Evolutionary conservation across 176 grass and related monocot genomes (phyloP).

Genomic region (Ananas comosus): DNA sequence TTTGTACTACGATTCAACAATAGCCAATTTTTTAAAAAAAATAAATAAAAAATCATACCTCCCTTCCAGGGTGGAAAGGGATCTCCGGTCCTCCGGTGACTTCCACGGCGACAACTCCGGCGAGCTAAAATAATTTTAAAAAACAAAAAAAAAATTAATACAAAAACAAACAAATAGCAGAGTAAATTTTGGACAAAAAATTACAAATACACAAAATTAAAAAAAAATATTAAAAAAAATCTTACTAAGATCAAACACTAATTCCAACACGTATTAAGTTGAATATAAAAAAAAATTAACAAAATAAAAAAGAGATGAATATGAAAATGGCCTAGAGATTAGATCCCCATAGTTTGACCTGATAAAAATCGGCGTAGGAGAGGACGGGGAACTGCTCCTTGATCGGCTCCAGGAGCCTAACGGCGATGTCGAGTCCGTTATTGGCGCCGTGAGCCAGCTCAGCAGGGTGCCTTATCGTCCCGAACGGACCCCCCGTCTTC

Average conservation of each 20-base stretch:
- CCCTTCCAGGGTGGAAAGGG: conserved; percentile 80
- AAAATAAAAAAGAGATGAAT: too few relatives aligned
- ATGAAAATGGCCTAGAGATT: too few relatives aligned
- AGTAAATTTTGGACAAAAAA: background rate
- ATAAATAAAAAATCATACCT: conserved; percentile 27
- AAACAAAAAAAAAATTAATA: background rate
- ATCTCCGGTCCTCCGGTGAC: conserved; percentile 79
- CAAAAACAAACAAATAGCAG: background rate
- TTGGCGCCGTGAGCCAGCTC: conserved; percentile 85
- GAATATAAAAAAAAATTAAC: too few relatives aligned
- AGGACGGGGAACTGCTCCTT: conserved; percentile 75
- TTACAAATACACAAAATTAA: background rate
- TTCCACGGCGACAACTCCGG: conserved; percentile 82
- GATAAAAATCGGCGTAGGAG: conserved; percentile 94
- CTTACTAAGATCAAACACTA: background rate
- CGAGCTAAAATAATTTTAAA: conserved; percentile 40
- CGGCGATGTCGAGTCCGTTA: conserved; percentile 73
- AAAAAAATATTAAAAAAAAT: background rate
- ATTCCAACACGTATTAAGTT: too few relatives aligned
- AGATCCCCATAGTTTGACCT: conserved; percentile 22
- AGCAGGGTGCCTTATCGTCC: conserved; percentile 55
- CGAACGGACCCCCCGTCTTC: conserved; percentile 75
- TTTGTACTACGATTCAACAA: too few relatives aligned
- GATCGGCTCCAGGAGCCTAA: conserved; percentile 78
- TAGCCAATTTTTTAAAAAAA: background rate